These are phyloP conservation scores for Sclerotinia spermophila DNA, from an alignment of 2,329 filamentous ascomycete genomes.

Conservation along the genomic window DNA sequence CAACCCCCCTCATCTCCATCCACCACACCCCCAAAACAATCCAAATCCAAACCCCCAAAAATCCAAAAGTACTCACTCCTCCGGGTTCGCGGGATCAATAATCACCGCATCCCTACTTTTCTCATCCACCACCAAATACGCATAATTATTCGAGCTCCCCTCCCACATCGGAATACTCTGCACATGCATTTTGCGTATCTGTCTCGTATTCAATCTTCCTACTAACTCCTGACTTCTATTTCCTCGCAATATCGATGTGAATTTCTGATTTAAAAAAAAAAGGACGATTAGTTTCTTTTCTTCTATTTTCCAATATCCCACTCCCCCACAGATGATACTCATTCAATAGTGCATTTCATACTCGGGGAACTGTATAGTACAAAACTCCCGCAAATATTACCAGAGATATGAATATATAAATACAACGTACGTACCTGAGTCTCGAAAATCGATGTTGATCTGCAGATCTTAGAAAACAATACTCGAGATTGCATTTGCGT, in stretches of 20 bases:
- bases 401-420: too few relatives aligned
- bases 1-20: conserved; percentile 9
- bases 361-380: too few relatives aligned
- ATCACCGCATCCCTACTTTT: conserved; percentile 74
- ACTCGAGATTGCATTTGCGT: neutral
- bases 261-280: neutral
- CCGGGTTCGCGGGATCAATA: conserved; percentile 75
- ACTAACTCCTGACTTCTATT: too few relatives aligned
- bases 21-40: neutral
- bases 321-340: too few relatives aligned
- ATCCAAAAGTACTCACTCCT: conserved; percentile 60
- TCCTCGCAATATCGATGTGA: neutral
- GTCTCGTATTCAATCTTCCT: conserved; percentile 22
- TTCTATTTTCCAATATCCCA: neutral
- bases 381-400: too few relatives aligned
- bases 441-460: too few relatives aligned
- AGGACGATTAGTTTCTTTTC: neutral
- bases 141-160: conserved; percentile 77
- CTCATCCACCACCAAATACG: conserved; percentile 76
- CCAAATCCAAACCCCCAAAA: neutral
- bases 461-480: neutral
- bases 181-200: conserved; percentile 64
- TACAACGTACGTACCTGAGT: neutral
- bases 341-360: neutral
- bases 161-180: conserved; percentile 87